Evolutionary conservation across 169 alveolate species (phyloP).

Genomic region (Cryptosporidium bovis): DNA sequence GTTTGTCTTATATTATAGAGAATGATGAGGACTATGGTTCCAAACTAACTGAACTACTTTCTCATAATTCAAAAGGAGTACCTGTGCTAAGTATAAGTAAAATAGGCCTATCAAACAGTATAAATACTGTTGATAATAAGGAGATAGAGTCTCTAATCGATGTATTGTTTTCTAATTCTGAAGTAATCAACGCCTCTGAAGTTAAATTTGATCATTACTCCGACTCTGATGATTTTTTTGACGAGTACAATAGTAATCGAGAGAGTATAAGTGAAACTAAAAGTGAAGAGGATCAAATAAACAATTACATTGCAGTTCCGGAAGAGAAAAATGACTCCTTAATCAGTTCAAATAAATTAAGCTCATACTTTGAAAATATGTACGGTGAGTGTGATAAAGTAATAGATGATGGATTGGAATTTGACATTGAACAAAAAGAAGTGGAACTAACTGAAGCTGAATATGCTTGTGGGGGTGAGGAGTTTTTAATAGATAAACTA

Average conservation of each 20-base stretch:
- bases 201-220: background rate
- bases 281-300: background rate
- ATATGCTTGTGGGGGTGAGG: too few relatives aligned
- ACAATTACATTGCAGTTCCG: background rate
- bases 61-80: constrained; percentile 25
- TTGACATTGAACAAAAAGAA: background rate
- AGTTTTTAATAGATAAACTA: too few relatives aligned
- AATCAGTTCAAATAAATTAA: constrained; percentile 3
- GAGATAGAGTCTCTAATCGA: constrained; percentile 15
- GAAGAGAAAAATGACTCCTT: constrained; percentile 6
- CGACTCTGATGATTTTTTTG: too few relatives aligned
- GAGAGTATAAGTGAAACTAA: too few relatives aligned
- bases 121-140: background rate
- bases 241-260: too few relatives aligned
- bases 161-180: constrained; percentile 1
- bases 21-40: constrained; percentile 58
- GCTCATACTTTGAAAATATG: constrained; percentile 19
- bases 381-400: background rate
- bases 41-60: constrained; percentile 28
- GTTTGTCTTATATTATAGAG: constrained; percentile 28
- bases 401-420: background rate
- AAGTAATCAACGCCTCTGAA: constrained; percentile 11
- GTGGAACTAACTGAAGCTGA: background rate
- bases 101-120: background rate
- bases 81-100: constrained; percentile 50